Conservation (phyloP, 1,284 basidiomycete genomes). For the Paramarasmius palmivorus region DNA sequence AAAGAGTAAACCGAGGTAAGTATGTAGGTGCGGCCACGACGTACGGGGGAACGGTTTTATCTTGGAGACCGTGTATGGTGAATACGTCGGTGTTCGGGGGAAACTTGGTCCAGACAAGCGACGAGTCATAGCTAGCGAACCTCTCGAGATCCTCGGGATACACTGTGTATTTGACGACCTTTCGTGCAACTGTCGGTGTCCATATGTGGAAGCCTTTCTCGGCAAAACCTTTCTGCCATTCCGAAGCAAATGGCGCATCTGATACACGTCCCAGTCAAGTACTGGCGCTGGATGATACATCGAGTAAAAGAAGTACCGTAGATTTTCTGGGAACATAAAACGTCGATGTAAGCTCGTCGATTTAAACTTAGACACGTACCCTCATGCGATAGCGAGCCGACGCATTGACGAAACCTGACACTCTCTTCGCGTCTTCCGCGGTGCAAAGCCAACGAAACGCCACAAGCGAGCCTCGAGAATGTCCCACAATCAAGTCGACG, state of each 20-base stretch:
- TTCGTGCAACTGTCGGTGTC: conserved; percentile 62
- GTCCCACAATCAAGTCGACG: conserved; percentile 67
- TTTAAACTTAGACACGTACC: conserved; percentile 50
- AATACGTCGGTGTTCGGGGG: conserved; percentile 61
- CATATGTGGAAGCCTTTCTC: conserved; percentile 58
- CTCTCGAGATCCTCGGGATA: conserved; percentile 56
- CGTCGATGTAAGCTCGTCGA: neutral
- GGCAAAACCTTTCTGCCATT: conserved; percentile 49
- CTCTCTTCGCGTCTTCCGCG: conserved; percentile 51
- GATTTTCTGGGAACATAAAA: conserved; percentile 37
- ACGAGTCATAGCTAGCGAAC: conserved; percentile 64
- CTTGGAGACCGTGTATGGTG: conserved; percentile 67
- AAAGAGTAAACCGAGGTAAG: neutral
- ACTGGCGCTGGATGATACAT: conserved; percentile 1
- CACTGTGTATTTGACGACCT: conserved; percentile 50
- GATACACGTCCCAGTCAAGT: neutral
- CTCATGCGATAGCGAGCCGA: conserved; percentile 75
- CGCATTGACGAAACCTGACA: conserved; percentile 66
- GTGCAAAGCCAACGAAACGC: conserved; percentile 66
- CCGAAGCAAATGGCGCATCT: conserved; percentile 38
- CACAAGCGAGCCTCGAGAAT: conserved; percentile 74
- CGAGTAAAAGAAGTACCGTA: conserved; percentile 33
- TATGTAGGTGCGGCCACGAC: conserved; percentile 26
- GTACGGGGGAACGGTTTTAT: conserved; percentile 66
- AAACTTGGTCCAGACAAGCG: conserved; percentile 64